Evolutionary conservation across 2,329 filamentous ascomycete genomes (phyloP), one percentile per base, ranked within the genome.

Genomic region (Calonectria pseudoturangicola): DNA sequence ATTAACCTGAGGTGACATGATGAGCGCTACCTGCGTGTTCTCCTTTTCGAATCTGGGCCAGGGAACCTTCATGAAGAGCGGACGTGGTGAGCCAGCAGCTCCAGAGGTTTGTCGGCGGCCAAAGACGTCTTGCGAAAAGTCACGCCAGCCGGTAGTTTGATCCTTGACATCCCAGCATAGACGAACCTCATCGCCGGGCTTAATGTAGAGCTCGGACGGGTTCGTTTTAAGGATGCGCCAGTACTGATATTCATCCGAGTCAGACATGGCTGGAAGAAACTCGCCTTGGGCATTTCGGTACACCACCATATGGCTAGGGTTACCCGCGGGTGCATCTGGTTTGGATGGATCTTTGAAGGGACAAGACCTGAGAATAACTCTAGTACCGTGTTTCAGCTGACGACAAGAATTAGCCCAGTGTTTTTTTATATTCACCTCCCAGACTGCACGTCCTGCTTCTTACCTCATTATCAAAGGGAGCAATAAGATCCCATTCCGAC

Each of bases 141-240:
- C 45, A 9, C 45, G n/a, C 45, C 45, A 48, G 45, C 45, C 45
- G 12, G 45, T 48, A 15, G 45, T 48, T 12, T 48, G 45, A 48
- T 48, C 45, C 45, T 48, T 48, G 45, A 48, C n/a, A n/a, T 48
- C 45, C 45, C 45, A 48, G n/a, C 45, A 48, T 48, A 48, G 45
- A 3, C 45, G 18, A n/a, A 50, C 47, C 15, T 50, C 47, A 28
- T 50, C 47, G 21, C 47, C 21, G 7, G 47, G 47, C 25, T 16
- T 27, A 28, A 50, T 50, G 47, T 50, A 50, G 8, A 12, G 21
- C 12, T 28, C 47, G 21, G 47, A 27, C 25, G 21, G 47, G 9
- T 50, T 28, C 12, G 45, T 50, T 16, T 50, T 50, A 4, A 50
- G 47, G 47, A 50, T 50, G 16, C 47, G 47, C 47, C 47, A 50